Conservation (phyloP, 2,329 filamentous ascomycete genomes). For the Tolypocladium tundrense region DNA sequence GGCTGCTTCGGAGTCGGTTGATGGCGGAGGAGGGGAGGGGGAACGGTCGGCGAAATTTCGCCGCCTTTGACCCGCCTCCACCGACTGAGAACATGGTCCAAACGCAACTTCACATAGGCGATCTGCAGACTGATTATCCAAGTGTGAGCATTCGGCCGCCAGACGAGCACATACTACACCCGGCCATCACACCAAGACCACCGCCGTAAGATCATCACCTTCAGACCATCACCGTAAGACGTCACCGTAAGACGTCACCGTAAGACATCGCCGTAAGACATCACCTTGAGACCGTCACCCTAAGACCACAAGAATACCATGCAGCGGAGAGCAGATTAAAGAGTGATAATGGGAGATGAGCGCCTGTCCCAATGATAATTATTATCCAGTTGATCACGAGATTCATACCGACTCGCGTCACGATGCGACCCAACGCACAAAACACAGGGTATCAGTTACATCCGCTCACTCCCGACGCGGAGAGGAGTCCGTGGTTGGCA, state of each 20-base stretch:
- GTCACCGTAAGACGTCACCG: no score
- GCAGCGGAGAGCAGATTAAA: neutral
- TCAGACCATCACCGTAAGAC: no score
- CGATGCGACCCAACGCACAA: slow-evolving; percentile 1
- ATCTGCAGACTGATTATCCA: neutral
- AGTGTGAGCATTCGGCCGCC: neutral
- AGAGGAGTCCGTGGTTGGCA: slow-evolving; percentile 1
- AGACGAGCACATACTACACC: neutral
- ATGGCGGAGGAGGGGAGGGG: neutral
- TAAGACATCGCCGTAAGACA: no score
- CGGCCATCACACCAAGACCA: no score
- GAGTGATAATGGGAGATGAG: neutral
- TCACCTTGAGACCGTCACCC: no score
- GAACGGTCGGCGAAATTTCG: neutral
- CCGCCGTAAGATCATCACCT: no score
- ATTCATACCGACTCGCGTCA: neutral
- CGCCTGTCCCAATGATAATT: neutral
- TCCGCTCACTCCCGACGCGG: slow-evolving; percentile 1
- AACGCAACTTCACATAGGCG: neutral
- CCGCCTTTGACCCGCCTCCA: neutral
- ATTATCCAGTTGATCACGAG: slow-evolving; percentile 1
- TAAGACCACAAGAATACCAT: neutral
- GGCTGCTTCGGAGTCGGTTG: neutral
- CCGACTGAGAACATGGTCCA: no score
- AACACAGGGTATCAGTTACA: slow-evolving; percentile 13